A percentile compares a stretch with the other conserved stretches of the same genome.
Evolutionary conservation across 768 basidiomycete species (phyloP).

Genomic region (Porphyrellus cyaneotinctus): DNA sequence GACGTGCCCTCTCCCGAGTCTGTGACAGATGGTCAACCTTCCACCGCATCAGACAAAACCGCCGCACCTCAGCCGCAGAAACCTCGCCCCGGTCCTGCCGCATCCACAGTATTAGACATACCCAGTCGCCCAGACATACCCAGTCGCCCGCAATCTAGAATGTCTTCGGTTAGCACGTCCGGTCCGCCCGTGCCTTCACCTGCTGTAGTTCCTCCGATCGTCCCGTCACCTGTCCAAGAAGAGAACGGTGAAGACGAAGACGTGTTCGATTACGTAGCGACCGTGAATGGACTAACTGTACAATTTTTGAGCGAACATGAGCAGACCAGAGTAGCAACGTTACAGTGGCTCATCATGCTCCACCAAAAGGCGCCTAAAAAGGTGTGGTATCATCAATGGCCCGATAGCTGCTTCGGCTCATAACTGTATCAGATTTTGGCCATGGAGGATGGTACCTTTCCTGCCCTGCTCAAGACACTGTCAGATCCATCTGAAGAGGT

Average conservation of each 20-base stretch:
- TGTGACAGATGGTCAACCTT: constrained; percentile 30
- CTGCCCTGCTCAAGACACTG: constrained; percentile 88
- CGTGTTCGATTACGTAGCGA: constrained; percentile 86
- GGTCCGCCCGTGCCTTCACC: constrained; percentile 34
- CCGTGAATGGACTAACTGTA: constrained; percentile 87
- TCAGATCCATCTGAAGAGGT: constrained; percentile 97
- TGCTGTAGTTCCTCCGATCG: constrained; percentile 25
- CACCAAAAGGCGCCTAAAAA: constrained; percentile 97
- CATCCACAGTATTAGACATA: constrained; percentile 28
- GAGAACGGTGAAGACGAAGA: constrained; percentile 58
- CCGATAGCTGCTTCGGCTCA: background rate
- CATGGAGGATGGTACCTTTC: constrained; percentile 96
- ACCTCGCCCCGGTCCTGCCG: constrained; percentile 25
- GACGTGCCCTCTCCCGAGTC: constrained; percentile 51
- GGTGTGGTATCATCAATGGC: constrained; percentile 37
- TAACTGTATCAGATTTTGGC: constrained; percentile 67
- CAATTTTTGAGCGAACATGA: constrained; percentile 96
- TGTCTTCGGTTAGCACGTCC: constrained; percentile 43
- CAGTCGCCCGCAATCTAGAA: constrained; percentile 63
- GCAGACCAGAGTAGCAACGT: constrained; percentile 89
- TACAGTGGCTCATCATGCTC: constrained; percentile 98
- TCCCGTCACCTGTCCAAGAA: constrained; percentile 29
- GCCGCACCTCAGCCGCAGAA: constrained; percentile 34
- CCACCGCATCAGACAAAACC: constrained; percentile 35
- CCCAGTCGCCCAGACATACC: constrained; percentile 37